Conservation (phyloP, 139 green algal genomes). For the Desmodesmus armatus region DNA sequence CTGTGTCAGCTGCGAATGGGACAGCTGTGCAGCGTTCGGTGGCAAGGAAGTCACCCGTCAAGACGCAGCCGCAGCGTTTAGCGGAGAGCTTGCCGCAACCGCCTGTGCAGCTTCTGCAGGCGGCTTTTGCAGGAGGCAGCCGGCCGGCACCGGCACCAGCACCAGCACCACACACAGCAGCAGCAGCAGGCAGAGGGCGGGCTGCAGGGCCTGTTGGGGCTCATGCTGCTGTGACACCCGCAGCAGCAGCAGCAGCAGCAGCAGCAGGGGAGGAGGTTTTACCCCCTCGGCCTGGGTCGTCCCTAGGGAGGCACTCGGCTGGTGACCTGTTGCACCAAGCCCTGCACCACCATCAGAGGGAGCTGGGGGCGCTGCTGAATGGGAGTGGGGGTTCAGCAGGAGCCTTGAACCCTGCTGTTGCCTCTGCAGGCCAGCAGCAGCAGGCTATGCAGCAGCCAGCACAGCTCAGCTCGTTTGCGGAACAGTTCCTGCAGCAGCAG, state of each 20-base stretch:
- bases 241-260: no score
- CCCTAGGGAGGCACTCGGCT: background rate
- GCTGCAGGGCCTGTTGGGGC: background rate
- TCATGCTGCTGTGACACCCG: no score
- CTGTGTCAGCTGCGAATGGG: background rate
- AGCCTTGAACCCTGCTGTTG: background rate
- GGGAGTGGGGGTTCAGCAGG: background rate
- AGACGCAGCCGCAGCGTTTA: no score
- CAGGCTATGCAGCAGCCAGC: background rate
- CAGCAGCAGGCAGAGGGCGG: background rate
- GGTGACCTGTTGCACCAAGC: background rate
- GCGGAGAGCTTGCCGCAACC: no score
- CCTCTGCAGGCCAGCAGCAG: slow-evolving; percentile 3
- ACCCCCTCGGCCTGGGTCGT: no score
- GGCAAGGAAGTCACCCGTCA: no score
- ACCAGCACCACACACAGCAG: background rate
- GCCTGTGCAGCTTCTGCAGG: background rate
- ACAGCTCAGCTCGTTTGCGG: background rate
- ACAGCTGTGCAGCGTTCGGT: no score
- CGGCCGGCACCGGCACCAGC: background rate
- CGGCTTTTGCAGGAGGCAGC: background rate
- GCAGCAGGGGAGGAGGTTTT: no score
- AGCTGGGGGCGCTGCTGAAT: slow-evolving; percentile 2
- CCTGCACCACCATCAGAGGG: slow-evolving; percentile 25
- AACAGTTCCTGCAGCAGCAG: background rate